Conservation (phyloP, 1,139 yeast genomes). For the Kluyveromyces sp. region DNA sequence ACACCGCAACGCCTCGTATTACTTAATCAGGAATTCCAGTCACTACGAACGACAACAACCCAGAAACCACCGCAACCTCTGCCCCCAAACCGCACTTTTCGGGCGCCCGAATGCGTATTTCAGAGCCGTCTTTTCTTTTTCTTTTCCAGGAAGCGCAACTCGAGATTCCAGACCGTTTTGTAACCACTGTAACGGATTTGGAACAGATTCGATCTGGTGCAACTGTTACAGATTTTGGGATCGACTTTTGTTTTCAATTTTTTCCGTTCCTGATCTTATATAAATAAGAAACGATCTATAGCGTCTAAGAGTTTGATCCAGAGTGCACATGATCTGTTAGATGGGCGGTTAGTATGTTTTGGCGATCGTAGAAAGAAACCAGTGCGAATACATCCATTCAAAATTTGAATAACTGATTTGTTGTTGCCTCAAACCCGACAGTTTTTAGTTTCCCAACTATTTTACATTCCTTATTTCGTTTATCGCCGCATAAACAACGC, state of each 20-base stretch:
- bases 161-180: neutral
- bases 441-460: slow-evolving; percentile 7
- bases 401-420: neutral
- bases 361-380: neutral
- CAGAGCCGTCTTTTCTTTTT: neutral
- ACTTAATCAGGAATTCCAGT: neutral
- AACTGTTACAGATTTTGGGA: neutral
- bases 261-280: neutral
- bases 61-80: neutral
- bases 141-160: neutral
- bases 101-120: neutral
- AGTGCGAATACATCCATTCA: neutral
- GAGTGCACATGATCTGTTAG: neutral
- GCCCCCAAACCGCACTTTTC: neutral
- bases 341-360: neutral
- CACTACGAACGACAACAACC: neutral
- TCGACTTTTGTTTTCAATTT: neutral
- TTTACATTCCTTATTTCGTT: slow-evolving; percentile 8
- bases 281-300: neutral
- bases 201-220: neutral
- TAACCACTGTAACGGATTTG: neutral
- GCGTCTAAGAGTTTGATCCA: neutral
- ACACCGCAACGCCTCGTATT: neutral
- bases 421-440: neutral
- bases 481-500: neutral